These are phyloP conservation scores for Poterioochromonas sp. DNA, from an alignment of 352 stramenopile species.

Conservation along the genomic window DNA sequence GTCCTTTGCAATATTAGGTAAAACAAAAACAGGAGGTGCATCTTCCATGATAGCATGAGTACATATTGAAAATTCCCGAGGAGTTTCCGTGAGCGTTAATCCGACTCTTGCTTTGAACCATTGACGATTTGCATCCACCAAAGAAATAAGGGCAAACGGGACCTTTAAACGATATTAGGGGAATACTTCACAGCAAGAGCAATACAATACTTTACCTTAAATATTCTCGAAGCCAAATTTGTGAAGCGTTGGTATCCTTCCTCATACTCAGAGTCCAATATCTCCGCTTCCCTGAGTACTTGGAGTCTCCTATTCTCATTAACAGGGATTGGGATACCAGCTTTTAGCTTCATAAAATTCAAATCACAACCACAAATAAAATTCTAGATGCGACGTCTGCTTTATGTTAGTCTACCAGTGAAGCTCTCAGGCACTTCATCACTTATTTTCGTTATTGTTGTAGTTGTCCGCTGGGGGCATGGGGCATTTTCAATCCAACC, in stretches of 20 bases:
- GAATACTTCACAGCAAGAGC: background rate
- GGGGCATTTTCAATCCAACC: too few relatives aligned
- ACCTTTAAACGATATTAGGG: background rate
- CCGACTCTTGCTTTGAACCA: background rate
- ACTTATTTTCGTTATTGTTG: too few relatives aligned
- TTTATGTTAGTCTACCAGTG: too few relatives aligned
- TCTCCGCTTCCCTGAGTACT: background rate
- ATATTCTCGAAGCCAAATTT: background rate
- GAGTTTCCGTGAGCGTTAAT: background rate
- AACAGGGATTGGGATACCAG: background rate
- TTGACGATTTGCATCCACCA: background rate
- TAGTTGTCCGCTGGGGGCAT: too few relatives aligned
- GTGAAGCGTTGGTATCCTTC: background rate
- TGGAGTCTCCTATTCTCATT: background rate
- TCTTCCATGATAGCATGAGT: background rate
- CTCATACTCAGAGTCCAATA: background rate
- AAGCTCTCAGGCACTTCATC: too few relatives aligned
- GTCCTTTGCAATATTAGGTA: background rate
- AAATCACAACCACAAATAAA: too few relatives aligned
- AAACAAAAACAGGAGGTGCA: background rate
- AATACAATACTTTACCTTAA: slow-evolving; percentile 2
- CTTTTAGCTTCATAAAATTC: too few relatives aligned
- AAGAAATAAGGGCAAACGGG: background rate
- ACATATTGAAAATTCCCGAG: background rate
- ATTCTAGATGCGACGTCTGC: too few relatives aligned